phyloP scores from a whole-genome alignment of 768 basidiomycete species.

The Phylloporus arenicola region DNA sequence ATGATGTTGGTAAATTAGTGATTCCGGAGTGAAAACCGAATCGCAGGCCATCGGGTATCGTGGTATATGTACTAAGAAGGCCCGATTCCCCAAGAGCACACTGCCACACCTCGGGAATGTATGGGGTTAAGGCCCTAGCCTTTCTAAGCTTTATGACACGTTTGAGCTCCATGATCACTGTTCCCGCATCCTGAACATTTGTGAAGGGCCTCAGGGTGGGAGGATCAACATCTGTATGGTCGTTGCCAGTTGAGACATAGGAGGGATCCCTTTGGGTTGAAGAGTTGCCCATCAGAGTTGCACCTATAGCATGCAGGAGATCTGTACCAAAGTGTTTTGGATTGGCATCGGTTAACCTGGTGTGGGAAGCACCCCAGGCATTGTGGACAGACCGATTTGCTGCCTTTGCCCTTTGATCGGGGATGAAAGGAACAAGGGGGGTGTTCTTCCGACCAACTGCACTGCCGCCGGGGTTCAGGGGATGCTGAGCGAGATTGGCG shows the following conservation, averaged over 20 bases:
- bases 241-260: too few relatives aligned
- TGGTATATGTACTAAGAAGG: not conserved
- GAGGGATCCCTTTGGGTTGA: not conserved
- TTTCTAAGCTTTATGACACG: not conserved
- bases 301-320: not conserved
- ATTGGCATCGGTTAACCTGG: not conserved
- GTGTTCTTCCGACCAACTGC: not conserved
- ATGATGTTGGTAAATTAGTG: too few relatives aligned
- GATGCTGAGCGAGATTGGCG: not conserved
- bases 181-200: not conserved
- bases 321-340: not conserved
- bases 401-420: not conserved
- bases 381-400: not conserved
- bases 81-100: too few relatives aligned
- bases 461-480: not conserved
- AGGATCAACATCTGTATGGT: too few relatives aligned
- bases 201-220: not conserved
- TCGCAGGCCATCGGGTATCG: not conserved
- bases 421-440: not conserved
- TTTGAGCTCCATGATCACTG: not conserved
- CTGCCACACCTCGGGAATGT: not conserved
- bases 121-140: not conserved
- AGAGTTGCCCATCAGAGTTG: not conserved
- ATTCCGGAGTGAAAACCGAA: not conserved
- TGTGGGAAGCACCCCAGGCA: not conserved